Evolutionary conservation across 164 flowering plant genomes (phyloP).

Genomic region (Vitis riparia): DNA sequence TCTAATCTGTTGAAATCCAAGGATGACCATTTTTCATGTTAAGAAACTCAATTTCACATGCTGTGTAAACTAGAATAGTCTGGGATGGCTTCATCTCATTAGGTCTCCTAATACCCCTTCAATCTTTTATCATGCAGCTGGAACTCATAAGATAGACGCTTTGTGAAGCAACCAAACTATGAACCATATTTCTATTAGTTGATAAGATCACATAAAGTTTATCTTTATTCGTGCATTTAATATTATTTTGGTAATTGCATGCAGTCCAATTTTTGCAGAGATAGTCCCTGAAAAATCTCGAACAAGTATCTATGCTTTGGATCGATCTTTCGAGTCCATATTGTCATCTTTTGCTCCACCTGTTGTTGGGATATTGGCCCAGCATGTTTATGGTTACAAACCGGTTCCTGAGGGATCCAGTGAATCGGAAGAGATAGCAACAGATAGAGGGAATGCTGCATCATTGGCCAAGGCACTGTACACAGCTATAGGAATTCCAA

Average conservation of each 20-base stretch:
- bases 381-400: conserved; percentile 75
- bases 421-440: conserved; percentile 47
- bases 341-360: conserved; percentile 98
- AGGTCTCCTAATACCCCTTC: too few species aligned
- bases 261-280: conserved; percentile 97
- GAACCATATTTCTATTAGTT: too few species aligned
- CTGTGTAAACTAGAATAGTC: too few species aligned
- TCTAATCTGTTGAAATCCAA: too few species aligned
- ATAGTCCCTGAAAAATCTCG: conserved; percentile 88
- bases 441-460: conserved; percentile 78
- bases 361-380: conserved; percentile 75
- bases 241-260: not conserved
- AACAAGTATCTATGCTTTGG: conserved; percentile 88
- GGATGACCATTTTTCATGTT: too few species aligned
- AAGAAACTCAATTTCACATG: too few species aligned
- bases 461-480: conserved; percentile 88
- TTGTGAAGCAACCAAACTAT: too few species aligned
- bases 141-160: too few species aligned
- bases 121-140: too few species aligned
- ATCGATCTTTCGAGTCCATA: conserved; percentile 82
- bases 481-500: conserved; percentile 70
- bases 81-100: too few species aligned
- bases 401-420: conserved; percentile 58
- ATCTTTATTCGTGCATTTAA: not conserved
- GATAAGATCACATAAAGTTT: not conserved